A percentile compares a stretch with the other conserved stretches of the same genome.
Evolutionary conservation across 352 stramenopile species (phyloP).

Genomic region (Sclerospora graminicola): DNA sequence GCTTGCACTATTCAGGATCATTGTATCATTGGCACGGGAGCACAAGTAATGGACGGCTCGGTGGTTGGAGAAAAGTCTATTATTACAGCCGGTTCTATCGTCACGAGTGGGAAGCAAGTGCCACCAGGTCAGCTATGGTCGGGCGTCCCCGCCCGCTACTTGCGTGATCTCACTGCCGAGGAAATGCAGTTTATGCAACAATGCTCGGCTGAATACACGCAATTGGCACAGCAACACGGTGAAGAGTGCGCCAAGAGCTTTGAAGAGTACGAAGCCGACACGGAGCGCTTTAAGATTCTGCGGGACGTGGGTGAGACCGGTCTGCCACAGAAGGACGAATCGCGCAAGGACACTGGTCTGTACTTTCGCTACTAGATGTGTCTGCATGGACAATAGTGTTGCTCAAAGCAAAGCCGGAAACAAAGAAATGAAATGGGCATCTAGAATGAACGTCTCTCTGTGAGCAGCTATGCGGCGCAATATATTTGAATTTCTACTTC

Average conservation of each 20-base stretch:
- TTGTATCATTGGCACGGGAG: conserved; percentile 88
- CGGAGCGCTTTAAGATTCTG: conserved; percentile 67
- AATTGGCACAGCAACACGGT: conserved; percentile 67
- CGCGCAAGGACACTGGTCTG: conserved; percentile 69
- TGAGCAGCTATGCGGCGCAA: neutral
- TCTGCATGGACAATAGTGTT: too few species aligned
- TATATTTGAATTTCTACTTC: conserved; percentile 8
- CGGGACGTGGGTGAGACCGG: conserved; percentile 72
- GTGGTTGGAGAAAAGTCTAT: conserved; percentile 84
- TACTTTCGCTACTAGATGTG: conserved; percentile 86
- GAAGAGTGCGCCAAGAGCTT: conserved; percentile 76
- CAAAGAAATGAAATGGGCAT: conserved; percentile 26
- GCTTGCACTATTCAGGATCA: conserved; percentile 88
- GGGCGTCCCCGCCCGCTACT: conserved; percentile 67
- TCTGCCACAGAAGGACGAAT: conserved; percentile 53
- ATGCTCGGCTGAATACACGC: conserved; percentile 77
- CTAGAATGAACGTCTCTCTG: conserved; percentile 10
- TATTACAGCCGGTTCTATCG: conserved; percentile 84
- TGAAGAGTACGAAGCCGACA: conserved; percentile 70
- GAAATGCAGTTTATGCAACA: conserved; percentile 87
- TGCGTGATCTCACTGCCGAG: conserved; percentile 76
- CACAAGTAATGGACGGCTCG: conserved; percentile 85
- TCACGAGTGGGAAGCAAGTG: conserved; percentile 79
- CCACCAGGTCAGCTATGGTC: conserved; percentile 87
- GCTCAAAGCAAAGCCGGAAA: conserved; percentile 9